Conservation (phyloP, 2,329 filamentous ascomycete genomes). For the Colletotrichum karsti region DNA sequence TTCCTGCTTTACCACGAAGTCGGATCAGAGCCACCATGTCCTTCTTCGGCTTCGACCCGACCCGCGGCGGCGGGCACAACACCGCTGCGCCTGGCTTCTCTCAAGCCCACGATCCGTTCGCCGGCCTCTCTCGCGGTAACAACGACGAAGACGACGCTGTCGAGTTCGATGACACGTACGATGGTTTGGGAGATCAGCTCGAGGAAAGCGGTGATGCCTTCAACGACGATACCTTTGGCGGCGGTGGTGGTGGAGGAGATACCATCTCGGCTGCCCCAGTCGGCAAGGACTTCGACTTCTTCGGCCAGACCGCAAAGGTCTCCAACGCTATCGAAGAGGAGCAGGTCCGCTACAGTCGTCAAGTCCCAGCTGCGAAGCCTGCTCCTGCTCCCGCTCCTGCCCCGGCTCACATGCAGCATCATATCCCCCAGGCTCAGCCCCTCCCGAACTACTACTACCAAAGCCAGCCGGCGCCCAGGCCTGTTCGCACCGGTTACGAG, state of each 20-base stretch:
- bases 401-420: constrained; percentile 36
- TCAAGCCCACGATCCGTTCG: constrained; percentile 86
- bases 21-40: constrained; percentile 68
- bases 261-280: constrained; percentile 59
- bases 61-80: constrained; percentile 63
- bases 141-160: constrained; percentile 66
- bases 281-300: constrained; percentile 97
- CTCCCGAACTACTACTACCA: constrained; percentile 40
- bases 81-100: constrained; percentile 81
- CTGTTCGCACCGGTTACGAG: constrained; percentile 86
- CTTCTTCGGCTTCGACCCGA: constrained; percentile 89
- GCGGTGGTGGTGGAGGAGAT: constrained; percentile 47
- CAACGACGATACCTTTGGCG: constrained; percentile 94
- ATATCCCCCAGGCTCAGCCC: constrained; percentile 32
- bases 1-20: constrained; percentile 4
- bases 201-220: constrained; percentile 93
- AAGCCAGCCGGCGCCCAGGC: constrained; percentile 48
- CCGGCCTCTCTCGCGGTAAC: constrained; percentile 74
- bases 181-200: constrained; percentile 89
- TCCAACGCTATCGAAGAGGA: constrained; percentile 89
- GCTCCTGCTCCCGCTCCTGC: constrained; percentile 41
- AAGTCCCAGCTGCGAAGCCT: constrained; percentile 65
- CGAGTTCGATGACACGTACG: constrained; percentile 97
- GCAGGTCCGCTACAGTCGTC: constrained; percentile 82
- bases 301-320: constrained; percentile 89